Base-by-base conservation (phyloP, 129 eudicot species). In the Erigeron canadensis region DNA sequence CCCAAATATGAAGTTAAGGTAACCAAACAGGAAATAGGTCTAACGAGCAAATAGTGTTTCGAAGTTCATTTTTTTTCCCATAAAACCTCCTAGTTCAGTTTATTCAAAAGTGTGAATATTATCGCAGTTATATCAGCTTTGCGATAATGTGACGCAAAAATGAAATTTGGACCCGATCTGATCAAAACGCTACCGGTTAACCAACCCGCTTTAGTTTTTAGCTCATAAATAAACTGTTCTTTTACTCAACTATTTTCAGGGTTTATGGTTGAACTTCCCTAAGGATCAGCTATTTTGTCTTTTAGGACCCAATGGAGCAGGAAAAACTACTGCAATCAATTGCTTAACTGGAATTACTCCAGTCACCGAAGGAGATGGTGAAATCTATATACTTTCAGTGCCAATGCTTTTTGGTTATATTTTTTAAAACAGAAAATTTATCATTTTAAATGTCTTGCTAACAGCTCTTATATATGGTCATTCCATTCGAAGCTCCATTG, bases 221-320 rank as follows among this genome's bases (percentile, higher is more conserved):
- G 67, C 21, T 59, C 63, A 73, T 64, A 75, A 48, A 11, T 48
- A 44, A 79, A 38, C 61, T 54, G 65, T 67, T 65, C 10, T 65
- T 47, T 60, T 10, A n/a, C 43, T 61, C 54, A 39, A 74, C 54
- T 60, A 58, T 51, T 54, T 73, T 80, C 84, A 95, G 99, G 99
- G 99, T 1, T 75, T 95, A 65, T 95, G 93, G 89, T 77, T 95
- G 75, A 95, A 90, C 85, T 81, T 95, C 55, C 81, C 87, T 15
- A 88, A 86, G 73, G 95, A 90, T 84, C 99, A 95, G 78, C 81
- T 95, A 8, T 95, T 95, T 75, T 95, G 99, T 69, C 96, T 95
- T 75, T 83, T 95, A 37, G 99, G 99, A 69, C 97, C 96, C 13
- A 90, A 95, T 76, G 99, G 99, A 75, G 97, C 99, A 37, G 99